A percentile compares a stretch with the other conserved stretches of the same genome.
Evolutionary conservation across 352 stramenopile species (phyloP).

Genomic region (Phytophthora pluvialis): DNA sequence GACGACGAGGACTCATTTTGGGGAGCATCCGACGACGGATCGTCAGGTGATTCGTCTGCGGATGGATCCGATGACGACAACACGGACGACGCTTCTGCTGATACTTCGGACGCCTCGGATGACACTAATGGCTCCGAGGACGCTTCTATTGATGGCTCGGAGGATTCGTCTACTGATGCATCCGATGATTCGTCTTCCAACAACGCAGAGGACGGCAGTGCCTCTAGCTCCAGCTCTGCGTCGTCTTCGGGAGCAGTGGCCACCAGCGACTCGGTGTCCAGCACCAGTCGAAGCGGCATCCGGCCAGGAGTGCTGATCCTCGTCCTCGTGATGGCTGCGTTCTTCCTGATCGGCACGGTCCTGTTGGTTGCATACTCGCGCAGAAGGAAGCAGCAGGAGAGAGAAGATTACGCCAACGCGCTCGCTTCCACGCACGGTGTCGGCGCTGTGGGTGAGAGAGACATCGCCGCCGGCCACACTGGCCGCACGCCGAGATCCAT

Average conservation of each 20-base stretch:
- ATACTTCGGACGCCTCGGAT: not conserved
- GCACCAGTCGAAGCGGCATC: conserved; percentile 32
- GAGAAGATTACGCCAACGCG: conserved; percentile 45
- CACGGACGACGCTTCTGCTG: not conserved
- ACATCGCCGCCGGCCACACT: conserved; percentile 27
- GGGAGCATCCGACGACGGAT: not conserved
- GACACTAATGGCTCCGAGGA: conserved; percentile 8
- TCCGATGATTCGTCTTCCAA: conserved; percentile 16
- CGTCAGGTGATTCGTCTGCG: not conserved
- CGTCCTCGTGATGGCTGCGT: conserved; percentile 58
- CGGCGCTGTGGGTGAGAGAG: conserved; percentile 21
- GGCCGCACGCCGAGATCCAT: conserved; percentile 60
- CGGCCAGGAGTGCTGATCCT: conserved; percentile 62
- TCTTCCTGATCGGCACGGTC: conserved; percentile 66
- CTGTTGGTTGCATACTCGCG: conserved; percentile 65
- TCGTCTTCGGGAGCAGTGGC: conserved; percentile 11
- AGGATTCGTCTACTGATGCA: conserved; percentile 6
- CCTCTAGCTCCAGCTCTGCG: conserved; percentile 12
- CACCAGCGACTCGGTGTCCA: conserved; percentile 20
- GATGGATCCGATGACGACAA: conserved; percentile 9
- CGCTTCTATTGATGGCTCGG: conserved; percentile 3
- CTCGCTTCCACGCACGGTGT: conserved; percentile 40
- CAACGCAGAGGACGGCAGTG: conserved; percentile 1
- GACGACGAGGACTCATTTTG: conserved; percentile 17
- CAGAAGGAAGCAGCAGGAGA: conserved; percentile 64